phyloP scores from a whole-genome alignment of 352 stramenopile genomes.

The Phytophthora europaea region DNA sequence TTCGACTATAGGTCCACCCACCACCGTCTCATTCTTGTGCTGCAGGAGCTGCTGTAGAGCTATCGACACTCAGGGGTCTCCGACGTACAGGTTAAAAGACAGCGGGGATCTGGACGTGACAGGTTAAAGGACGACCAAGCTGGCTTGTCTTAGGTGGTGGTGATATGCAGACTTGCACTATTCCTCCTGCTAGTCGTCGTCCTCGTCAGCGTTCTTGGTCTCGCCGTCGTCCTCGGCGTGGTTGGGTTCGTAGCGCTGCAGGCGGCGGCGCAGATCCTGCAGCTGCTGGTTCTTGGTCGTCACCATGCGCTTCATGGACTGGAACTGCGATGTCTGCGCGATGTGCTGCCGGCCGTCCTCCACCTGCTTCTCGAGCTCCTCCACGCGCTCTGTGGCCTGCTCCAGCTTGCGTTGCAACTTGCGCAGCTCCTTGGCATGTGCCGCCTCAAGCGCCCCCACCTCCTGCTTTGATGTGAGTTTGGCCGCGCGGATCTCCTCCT shows the following conservation, averaged over 20 bases:
- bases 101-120: background rate
- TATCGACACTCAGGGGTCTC: background rate
- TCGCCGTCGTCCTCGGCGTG: slow-evolving; percentile 60
- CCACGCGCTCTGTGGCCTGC: slow-evolving; percentile 58
- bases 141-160: background rate
- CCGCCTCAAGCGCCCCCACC: slow-evolving; percentile 59
- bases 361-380: slow-evolving; percentile 65
- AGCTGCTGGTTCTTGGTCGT: slow-evolving; percentile 88
- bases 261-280: slow-evolving; percentile 63
- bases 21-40: background rate
- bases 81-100: background rate
- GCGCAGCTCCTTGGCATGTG: slow-evolving; percentile 60
- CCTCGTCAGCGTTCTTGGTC: slow-evolving; percentile 57
- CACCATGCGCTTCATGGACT: slow-evolving; percentile 86
- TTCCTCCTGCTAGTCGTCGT: slow-evolving; percentile 44
- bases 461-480: slow-evolving; percentile 55
- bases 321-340: slow-evolving; percentile 86
- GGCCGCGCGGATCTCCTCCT: slow-evolving; percentile 72
- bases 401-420: slow-evolving; percentile 69
- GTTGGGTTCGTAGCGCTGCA: slow-evolving; percentile 84
- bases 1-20: background rate
- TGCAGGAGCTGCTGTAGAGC: background rate
- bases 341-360: slow-evolving; percentile 77
- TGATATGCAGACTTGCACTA: slow-evolving; percentile 11
- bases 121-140: background rate